A percentile compares a stretch with the other conserved stretches of the same genome.
phyloP scores from a whole-genome alignment of 805 yeast species.

The Ogataea dorogensis region DNA sequence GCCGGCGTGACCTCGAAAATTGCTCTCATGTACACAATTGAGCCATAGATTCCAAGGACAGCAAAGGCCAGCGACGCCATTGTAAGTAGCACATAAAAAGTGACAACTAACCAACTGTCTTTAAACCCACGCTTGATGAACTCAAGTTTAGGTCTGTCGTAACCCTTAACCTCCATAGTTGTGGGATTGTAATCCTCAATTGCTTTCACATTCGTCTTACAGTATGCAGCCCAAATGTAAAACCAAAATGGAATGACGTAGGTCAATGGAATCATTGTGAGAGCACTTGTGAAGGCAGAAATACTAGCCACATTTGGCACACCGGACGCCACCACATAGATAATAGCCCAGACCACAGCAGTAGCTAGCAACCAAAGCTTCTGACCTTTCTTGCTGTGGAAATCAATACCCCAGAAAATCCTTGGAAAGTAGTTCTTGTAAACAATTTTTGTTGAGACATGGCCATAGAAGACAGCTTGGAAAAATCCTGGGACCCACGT shows the following conservation, averaged over 20 bases:
- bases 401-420: slow-evolving; percentile 35
- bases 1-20: slow-evolving; percentile 29
- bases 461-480: slow-evolving; percentile 47
- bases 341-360: slow-evolving; percentile 15
- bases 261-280: slow-evolving; percentile 31
- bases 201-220: slow-evolving; percentile 15
- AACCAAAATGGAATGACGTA: slow-evolving; percentile 27
- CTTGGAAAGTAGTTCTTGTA: slow-evolving; percentile 40
- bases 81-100: slow-evolving; percentile 23
- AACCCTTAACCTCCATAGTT: slow-evolving; percentile 7
- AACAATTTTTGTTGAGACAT: slow-evolving; percentile 44
- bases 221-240: slow-evolving; percentile 22
- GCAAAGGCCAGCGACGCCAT: slow-evolving; percentile 30
- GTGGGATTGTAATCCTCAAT: slow-evolving; percentile 5
- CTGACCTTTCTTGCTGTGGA: slow-evolving; percentile 34
- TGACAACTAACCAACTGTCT: slow-evolving; percentile 18
- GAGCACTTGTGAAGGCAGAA: slow-evolving; percentile 28
- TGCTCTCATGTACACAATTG: slow-evolving; percentile 28
- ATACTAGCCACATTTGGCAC: slow-evolving; percentile 30
- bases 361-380: slow-evolving; percentile 19
- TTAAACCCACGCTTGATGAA: slow-evolving; percentile 17
- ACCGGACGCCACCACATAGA: slow-evolving; percentile 25
- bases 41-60: slow-evolving; percentile 32
- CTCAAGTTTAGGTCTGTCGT: background rate
- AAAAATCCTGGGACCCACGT: slow-evolving; percentile 40